A percentile compares a stretch with the other conserved stretches of the same genome.
Conservation (phyloP, 2,329 filamentous ascomycete genomes). For the Xylariaceae sp. region DNA sequence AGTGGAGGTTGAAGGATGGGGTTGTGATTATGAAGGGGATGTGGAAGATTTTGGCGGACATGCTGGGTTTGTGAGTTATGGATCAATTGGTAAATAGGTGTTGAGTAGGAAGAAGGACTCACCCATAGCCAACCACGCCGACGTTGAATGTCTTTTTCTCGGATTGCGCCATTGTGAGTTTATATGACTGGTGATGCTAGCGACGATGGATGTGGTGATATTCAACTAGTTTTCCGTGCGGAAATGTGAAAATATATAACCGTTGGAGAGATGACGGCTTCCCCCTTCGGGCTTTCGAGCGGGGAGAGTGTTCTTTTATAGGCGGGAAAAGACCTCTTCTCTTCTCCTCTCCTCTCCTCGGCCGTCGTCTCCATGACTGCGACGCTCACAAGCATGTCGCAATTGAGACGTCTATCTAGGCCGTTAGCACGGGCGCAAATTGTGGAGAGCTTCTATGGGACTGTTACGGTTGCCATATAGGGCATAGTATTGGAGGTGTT, state of each 20-base stretch:
- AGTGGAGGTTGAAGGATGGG: slow-evolving; percentile 60
- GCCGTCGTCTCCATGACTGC: neutral
- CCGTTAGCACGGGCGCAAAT: neutral
- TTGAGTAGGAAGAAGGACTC: slow-evolving; percentile 12
- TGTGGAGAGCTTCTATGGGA: neutral
- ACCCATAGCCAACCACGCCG: slow-evolving; percentile 49
- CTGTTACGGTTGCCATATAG: slow-evolving; percentile 1
- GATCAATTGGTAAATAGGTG: neutral
- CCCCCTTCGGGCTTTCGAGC: neutral
- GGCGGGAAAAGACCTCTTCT: too few relatives aligned
- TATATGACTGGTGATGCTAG: neutral
- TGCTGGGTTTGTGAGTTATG: slow-evolving; percentile 31
- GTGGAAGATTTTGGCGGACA: slow-evolving; percentile 74
- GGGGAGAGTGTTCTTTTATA: neutral
- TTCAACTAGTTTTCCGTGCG: neutral
- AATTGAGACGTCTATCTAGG: too few relatives aligned
- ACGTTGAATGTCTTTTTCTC: slow-evolving; percentile 41
- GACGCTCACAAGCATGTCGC: neutral
- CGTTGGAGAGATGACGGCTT: neutral
- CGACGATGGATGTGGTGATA: neutral
- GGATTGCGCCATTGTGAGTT: slow-evolving; percentile 8
- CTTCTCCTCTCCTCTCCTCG: neutral
- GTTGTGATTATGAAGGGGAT: slow-evolving; percentile 69
- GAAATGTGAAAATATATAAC: neutral
- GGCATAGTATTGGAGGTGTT: neutral